Evolutionary conservation across 2,329 filamentous ascomycete genomes (phyloP).

Genomic region (Pestalotiopsis sp.): DNA sequence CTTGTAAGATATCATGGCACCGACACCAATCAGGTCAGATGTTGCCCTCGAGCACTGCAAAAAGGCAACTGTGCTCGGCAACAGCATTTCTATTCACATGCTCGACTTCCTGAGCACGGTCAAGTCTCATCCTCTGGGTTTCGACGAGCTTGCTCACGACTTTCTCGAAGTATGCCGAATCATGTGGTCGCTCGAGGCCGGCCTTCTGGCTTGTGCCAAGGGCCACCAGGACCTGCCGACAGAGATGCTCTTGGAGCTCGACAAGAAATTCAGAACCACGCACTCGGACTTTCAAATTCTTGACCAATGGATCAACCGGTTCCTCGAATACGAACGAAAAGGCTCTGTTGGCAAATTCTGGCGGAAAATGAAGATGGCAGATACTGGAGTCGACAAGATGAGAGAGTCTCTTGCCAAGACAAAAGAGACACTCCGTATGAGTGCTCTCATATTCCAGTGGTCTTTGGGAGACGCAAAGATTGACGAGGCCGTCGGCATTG

Average conservation of each 20-base stretch:
- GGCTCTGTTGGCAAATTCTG: constrained; percentile 64
- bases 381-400: constrained; percentile 65
- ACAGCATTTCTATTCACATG: constrained; percentile 67
- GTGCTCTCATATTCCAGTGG: constrained; percentile 68
- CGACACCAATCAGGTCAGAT: constrained; percentile 7
- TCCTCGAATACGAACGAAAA: constrained; percentile 65
- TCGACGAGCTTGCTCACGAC: constrained; percentile 63
- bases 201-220: constrained; percentile 57
- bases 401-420: constrained; percentile 58
- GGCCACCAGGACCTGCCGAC: constrained; percentile 56
- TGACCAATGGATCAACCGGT: constrained; percentile 64
- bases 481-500: constrained; percentile 65
- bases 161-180: constrained; percentile 70
- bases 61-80: constrained; percentile 61
- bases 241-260: constrained; percentile 66
- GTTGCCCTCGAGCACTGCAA: constrained; percentile 29
- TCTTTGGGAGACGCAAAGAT: constrained; percentile 61
- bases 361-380: constrained; percentile 61
- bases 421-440: constrained; percentile 65
- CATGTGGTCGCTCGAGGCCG: constrained; percentile 70
- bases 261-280: constrained; percentile 64
- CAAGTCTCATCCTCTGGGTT: constrained; percentile 56
- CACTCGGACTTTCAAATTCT: constrained; percentile 65
- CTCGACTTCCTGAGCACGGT: constrained; percentile 64
- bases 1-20: constrained; percentile 7